Conservation (phyloP, 1,139 yeast genomes). For the Torulaspora pretoriensis region DNA sequence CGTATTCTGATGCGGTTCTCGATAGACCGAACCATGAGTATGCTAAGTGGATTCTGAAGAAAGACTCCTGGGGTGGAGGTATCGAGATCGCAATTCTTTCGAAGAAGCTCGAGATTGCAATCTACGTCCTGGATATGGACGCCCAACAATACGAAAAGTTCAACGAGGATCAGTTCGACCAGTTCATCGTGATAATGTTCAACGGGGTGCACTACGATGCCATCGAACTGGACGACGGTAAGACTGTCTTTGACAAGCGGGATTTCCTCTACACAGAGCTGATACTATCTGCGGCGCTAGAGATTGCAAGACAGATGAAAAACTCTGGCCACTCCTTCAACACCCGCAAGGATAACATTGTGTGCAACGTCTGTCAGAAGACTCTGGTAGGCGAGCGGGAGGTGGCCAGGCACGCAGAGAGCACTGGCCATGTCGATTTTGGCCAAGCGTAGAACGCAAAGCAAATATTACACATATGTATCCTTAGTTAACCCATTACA, state of each 20-base stretch:
- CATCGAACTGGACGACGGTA: conserved; percentile 40
- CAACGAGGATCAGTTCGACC: conserved; percentile 41
- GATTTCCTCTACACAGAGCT: conserved; percentile 30
- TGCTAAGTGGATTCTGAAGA: conserved; percentile 56
- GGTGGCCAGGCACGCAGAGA: conserved; percentile 62
- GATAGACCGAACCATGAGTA: conserved; percentile 53
- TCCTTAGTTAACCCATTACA: conserved; percentile 14
- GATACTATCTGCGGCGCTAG: conserved; percentile 40
- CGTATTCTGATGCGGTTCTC: conserved; percentile 56
- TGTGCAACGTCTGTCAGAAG: conserved; percentile 55
- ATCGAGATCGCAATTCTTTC: conserved; percentile 69
- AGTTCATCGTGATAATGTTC: conserved; percentile 55
- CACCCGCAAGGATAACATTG: conserved; percentile 54
- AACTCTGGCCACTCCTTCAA: conserved; percentile 60
- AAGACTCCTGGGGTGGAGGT: conserved; percentile 82
- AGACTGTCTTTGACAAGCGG: conserved; percentile 40
- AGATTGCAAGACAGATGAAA: conserved; percentile 47
- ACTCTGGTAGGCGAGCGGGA: conserved; percentile 61
- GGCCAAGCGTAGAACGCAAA: conserved; percentile 46
- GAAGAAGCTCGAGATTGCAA: conserved; percentile 48
- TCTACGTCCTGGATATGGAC: conserved; percentile 65
- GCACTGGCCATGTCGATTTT: conserved; percentile 59
- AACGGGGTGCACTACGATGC: conserved; percentile 78
- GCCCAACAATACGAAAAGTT: conserved; percentile 58
- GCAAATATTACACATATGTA: conserved; percentile 1